Base-by-base conservation (phyloP, 208 protist genomes). In the Porcisia deanei region DNA sequence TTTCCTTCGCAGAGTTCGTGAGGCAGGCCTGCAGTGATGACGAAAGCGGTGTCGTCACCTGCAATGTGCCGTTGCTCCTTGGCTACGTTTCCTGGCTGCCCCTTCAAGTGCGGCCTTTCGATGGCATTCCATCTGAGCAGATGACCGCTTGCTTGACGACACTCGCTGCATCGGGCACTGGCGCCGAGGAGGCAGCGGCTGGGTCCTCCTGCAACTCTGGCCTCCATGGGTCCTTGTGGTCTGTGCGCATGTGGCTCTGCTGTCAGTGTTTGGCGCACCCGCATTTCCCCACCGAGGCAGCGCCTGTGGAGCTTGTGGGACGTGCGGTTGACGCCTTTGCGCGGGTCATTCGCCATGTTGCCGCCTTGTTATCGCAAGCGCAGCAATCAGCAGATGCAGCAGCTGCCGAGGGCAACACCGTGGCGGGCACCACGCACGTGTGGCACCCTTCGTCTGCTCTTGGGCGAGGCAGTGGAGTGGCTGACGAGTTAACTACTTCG, bases 211-310 rank as follows among this genome's bases (percentile, higher is more conserved):
- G 16, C 52, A 8, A 72, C 43, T 72, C 47, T 41, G 54, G 68
- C 2, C 52, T 34, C n/a, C 34, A 57, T 16, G 52, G 34, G 52
- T 68, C 53, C 57, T 54, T 39, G 43, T 68, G 70, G 59, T 71
- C 79, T 9, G 41, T 79, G 71, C 86, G 75, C 22, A 85, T 76
- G n/a, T 61, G 90, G 67, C 80, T 84, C 55, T 89, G 88, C 77
- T 85, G 82, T 43, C 77, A 84, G 47, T 87, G 82, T 58, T 54
- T 93, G 60, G 67, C 88, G 5, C 88, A 93, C 68, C 79, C 88
- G 8, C 80, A 84, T 37, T 89, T 96, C 64, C 82, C 83, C 0
- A 75, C 78, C 0, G 85, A 77, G 47, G 54, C 81, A 7, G 80
- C 90, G 30, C 71, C 83, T 14, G 88, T 89, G 43, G 85, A 84